Base-by-base conservation (phyloP, 139 green algal genomes). In the Coccomyxa sp. region DNA sequence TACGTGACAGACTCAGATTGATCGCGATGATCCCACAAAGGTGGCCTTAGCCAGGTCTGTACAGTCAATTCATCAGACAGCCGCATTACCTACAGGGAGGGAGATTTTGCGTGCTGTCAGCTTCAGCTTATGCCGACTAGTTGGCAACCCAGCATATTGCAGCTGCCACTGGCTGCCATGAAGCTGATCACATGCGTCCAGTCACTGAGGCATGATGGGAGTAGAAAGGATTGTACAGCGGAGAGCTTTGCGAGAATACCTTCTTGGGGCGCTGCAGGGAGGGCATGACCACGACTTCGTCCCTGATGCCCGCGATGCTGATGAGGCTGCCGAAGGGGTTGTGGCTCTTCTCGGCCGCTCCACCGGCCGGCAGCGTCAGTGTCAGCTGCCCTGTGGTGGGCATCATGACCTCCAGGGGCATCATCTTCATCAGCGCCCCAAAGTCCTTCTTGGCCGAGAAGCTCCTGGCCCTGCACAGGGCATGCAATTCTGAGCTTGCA, bases 231-330 rank as follows among this genome's bases (percentile, higher is more conserved):
- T n/a, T 14, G 35, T 7, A 77, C 64, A 39, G 14, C 7, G 8
- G 70, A 55, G 4, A 35, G 8, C n/a, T n/a, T n/a, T n/a, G n/a
- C n/a, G n/a, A n/a, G n/a, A n/a, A n/a, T 8, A 97, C 84, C 88
- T 97, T 97, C 81, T 99, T 99, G 55, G 95, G 95, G 64, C 88
- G 86, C 89, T 97, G 92, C 73, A 98, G 82, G 33, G 89, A 95
- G 10, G 58, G 18, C 84, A 98, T 87, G 18, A 98, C 79, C 68
- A 90, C 69, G 8, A 98, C 87, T n/a, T 91, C 81, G 82, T 98
- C 94, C 73, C 86, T 70, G 34, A 98, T 91, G 16, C 80, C 87
- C 5, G 79, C 77, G n/a, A 98, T 93, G 40, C 86, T 95, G 9
- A 93, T 82, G n/a, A 86, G 39, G 27, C 73, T 39, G 40, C 64